Evolutionary conservation across 148 eudicot species (phyloP), one percentile per base, ranked within the genome.

Genomic region (Beta vulgaris): DNA sequence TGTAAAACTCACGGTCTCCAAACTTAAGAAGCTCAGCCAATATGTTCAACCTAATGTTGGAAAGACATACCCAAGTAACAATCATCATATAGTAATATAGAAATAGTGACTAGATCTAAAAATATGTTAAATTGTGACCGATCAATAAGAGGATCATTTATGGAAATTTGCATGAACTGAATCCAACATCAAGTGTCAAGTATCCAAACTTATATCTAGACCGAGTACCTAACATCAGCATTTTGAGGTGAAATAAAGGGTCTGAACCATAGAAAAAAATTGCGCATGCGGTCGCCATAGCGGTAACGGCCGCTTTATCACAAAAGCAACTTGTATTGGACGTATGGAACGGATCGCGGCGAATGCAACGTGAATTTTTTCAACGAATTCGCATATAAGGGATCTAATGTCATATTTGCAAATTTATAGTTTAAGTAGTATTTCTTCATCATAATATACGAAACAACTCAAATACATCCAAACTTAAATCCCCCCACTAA

Each of bases 1-100:
- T 94, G 84, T 94, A 94, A 78, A 94, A 94, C 82, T 94, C 98
- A 79, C 98, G 98, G 73, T 94, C 98, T 78, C 98, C 98, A 83
- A 94, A 94, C 35, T 85, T 77, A 43, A 92, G 93, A 80, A 94
- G 87, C 83, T 94, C 98, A 23, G 97, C 98, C 77, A 94, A 90
- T 85, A 94, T 94, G 73, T 94, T 94, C 70, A 94, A 77, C 98
- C 98, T 94, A 80, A 16, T 81, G 51, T 60, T 10, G 29, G 21
- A 73, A n/a, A 68, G 40, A 59, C 29, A 37, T 72, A 74, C 60
- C 18, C 73, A 60, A 68, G 66, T 57, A 77, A 23, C 21, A 51
- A 65, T 68, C 28, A 57, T 25, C 48, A 57, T 61, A 40, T 1
- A 40, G 71, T 66, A 21, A 53, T 49, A 73, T 34, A 53, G 55